These are phyloP conservation scores for Apiosordaria backusii DNA, from an alignment of 495 filamentous ascomycete species.

Conservation along the genomic window DNA sequence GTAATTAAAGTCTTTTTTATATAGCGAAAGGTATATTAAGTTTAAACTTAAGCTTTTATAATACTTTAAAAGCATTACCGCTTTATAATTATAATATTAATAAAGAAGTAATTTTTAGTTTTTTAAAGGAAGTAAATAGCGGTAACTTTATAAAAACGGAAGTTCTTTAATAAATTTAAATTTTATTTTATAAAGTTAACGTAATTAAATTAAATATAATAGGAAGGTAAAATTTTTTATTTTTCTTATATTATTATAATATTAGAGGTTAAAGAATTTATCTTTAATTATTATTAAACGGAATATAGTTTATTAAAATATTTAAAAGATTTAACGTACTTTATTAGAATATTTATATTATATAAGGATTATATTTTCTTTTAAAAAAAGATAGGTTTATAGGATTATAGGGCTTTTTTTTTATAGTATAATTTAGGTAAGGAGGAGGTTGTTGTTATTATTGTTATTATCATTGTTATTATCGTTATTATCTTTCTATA, in stretches of 20 bases:
- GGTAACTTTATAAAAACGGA: too few species aligned
- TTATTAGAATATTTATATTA: slow-evolving; percentile 31
- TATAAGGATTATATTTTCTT: slow-evolving; percentile 43
- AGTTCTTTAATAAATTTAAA: too few species aligned
- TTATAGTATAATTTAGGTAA: slow-evolving; percentile 36
- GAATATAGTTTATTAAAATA: slow-evolving; percentile 5
- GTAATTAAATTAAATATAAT: background rate
- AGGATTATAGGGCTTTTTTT: slow-evolving; percentile 43
- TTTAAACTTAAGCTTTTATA: too few species aligned
- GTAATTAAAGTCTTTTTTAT: too few species aligned
- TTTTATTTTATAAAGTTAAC: too few species aligned
- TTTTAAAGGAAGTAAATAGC: too few species aligned
- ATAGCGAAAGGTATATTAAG: too few species aligned
- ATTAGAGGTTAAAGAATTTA: slow-evolving; percentile 10
- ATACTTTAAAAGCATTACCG: too few species aligned
- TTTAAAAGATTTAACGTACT: slow-evolving; percentile 37
- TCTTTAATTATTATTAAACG: too few species aligned
- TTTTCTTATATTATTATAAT: background rate
- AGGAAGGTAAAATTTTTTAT: background rate
- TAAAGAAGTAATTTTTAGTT: too few species aligned
- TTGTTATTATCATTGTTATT: slow-evolving; percentile 6
- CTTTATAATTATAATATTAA: too few species aligned
- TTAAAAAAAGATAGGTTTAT: slow-evolving; percentile 43
- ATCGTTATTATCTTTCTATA: background rate
- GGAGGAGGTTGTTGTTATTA: too few species aligned